phyloP scores from a whole-genome alignment of 331 rosid species.

The Acacia concinna region DNA sequence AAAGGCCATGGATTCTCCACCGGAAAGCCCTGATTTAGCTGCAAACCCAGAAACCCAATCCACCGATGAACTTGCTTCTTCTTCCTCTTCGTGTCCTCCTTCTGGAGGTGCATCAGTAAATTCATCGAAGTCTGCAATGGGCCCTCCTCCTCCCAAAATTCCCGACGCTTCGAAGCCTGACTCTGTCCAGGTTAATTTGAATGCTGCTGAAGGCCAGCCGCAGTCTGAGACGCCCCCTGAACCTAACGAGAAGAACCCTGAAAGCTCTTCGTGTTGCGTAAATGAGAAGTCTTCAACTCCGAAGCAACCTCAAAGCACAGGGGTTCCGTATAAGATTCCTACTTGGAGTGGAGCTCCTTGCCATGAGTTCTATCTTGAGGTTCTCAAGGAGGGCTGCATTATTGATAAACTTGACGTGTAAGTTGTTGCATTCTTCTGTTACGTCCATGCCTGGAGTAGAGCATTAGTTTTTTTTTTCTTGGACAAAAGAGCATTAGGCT shows the following conservation, averaged over 20 bases:
- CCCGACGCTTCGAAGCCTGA: conserved; percentile 28
- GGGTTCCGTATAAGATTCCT: conserved; percentile 76
- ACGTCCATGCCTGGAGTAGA: background rate
- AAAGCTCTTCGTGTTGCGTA: conserved; percentile 5
- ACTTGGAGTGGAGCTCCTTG: conserved; percentile 77
- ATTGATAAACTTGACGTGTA: conserved; percentile 63
- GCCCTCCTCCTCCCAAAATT: conserved; percentile 43
- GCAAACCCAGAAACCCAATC: conserved; percentile 25
- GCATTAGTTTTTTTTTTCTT: too few species aligned
- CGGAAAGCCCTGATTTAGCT: conserved; percentile 48
- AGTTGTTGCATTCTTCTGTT: conserved; percentile 23
- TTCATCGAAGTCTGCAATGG: conserved; percentile 28
- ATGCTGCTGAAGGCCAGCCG: conserved; percentile 15
- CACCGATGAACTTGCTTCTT: conserved; percentile 23
- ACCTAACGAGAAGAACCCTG: conserved; percentile 21
- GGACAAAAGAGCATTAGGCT: background rate
- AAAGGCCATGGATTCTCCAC: conserved; percentile 68
- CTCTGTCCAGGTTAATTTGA: background rate
- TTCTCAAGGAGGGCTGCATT: conserved; percentile 82
- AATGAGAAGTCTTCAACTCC: conserved; percentile 23
- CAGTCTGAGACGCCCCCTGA: conserved; percentile 20
- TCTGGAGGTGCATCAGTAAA: background rate
- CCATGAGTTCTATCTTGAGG: conserved; percentile 77
- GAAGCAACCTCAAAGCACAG: conserved; percentile 33
- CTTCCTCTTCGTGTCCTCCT: conserved; percentile 23